A percentile compares a stretch with the other conserved stretches of the same genome.
Evolutionary conservation across 805 yeast species (phyloP).

Genomic region (Lipomyces spencermartinsiae): DNA sequence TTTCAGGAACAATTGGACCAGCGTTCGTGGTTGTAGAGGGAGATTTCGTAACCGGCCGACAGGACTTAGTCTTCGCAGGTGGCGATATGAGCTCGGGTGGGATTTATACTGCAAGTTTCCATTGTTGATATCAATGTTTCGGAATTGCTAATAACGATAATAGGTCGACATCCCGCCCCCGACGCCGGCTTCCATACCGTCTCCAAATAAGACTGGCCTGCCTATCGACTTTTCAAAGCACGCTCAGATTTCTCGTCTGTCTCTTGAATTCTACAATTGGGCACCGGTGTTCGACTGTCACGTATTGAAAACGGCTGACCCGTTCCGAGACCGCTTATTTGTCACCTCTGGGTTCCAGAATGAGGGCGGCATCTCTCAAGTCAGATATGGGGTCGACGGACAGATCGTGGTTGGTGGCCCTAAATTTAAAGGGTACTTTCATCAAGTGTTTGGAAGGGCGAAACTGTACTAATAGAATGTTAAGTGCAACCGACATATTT

Average conservation of each 20-base stretch:
- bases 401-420: slow-evolving; percentile 21
- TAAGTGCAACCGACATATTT: slow-evolving; percentile 18
- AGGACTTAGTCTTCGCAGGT: slow-evolving; percentile 26
- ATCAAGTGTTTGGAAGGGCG: background rate
- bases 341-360: slow-evolving; percentile 24
- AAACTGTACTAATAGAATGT: background rate
- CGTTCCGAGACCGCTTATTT: slow-evolving; percentile 20
- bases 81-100: slow-evolving; percentile 31
- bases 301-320: slow-evolving; percentile 16
- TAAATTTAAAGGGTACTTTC: slow-evolving; percentile 9
- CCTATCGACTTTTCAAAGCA: background rate
- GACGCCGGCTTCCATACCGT: background rate
- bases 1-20: slow-evolving; percentile 19
- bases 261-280: slow-evolving; percentile 21
- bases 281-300: slow-evolving; percentile 30
- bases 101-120: slow-evolving; percentile 3
- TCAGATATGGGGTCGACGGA: slow-evolving; percentile 29
- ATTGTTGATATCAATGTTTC: no score
- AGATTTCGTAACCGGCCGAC: background rate
- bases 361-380: slow-evolving; percentile 22
- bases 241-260: slow-evolving; percentile 3
- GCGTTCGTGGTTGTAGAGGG: slow-evolving; percentile 27
- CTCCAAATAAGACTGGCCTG: background rate
- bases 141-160: background rate
- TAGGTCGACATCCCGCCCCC: background rate